Evolutionary conservation across 805 yeast genomes (phyloP).

Genomic region (Isabelozyma rhagii): DNA sequence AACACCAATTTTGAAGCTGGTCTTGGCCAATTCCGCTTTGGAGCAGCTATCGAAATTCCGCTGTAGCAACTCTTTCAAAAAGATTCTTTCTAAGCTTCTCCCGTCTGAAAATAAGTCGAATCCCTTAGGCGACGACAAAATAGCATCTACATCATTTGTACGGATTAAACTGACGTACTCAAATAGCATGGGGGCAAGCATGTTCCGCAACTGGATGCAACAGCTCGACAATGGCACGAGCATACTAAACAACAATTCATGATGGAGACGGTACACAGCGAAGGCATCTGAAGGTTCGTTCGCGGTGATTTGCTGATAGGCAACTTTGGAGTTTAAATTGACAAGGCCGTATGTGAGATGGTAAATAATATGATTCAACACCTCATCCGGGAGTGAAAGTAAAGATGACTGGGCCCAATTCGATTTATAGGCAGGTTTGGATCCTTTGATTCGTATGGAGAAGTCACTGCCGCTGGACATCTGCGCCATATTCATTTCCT

Average conservation of each 20-base stretch:
- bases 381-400: conserved; percentile 13
- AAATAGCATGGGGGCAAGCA: conserved; percentile 18
- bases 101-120: conserved; percentile 17
- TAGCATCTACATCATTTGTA: conserved; percentile 22
- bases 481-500: not conserved
- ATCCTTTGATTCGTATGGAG: not conserved
- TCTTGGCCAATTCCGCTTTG: conserved; percentile 15
- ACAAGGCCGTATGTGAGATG: conserved; percentile 10
- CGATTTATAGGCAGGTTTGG: not conserved
- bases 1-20: conserved; percentile 10
- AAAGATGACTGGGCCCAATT: not conserved
- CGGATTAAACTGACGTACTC: conserved; percentile 21
- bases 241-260: conserved; percentile 2
- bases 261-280: conserved; percentile 2
- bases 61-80: conserved; percentile 15
- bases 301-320: not conserved
- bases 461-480: not conserved
- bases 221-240: conserved; percentile 20
- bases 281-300: not conserved
- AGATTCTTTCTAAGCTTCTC: conserved; percentile 12
- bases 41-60: conserved; percentile 12
- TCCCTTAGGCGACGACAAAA: conserved; percentile 17
- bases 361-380: conserved; percentile 11
- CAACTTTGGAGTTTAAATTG: not conserved
- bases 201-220: conserved; percentile 16